phyloP scores from a whole-genome alignment of 2,329 filamentous ascomycete genomes.

The Nothopassalora personata region DNA sequence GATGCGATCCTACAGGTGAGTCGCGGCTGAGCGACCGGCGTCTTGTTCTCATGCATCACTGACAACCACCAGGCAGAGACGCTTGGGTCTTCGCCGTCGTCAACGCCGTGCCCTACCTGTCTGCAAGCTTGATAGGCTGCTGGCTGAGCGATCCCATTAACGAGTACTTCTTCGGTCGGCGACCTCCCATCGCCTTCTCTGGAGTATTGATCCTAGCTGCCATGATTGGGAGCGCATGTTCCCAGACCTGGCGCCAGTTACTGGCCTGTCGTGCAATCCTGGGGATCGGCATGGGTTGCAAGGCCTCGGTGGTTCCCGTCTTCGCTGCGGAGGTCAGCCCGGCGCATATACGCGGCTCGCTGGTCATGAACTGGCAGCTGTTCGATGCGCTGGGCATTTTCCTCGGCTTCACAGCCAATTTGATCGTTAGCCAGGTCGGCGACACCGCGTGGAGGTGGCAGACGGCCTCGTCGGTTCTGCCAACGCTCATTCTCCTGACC shows the following conservation, averaged over 20 bases:
- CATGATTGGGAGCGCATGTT: constrained; percentile 28
- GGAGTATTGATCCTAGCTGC: constrained; percentile 29
- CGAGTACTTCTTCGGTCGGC: constrained; percentile 29
- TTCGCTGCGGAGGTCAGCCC: constrained; percentile 31
- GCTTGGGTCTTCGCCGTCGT: constrained; percentile 31
- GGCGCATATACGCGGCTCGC: constrained; percentile 16
- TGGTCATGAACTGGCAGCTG: constrained; percentile 33
- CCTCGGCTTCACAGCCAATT: constrained; percentile 27
- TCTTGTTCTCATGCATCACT: not conserved
- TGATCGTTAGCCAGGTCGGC: constrained; percentile 22
- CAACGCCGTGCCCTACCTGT: constrained; percentile 32
- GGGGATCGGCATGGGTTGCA: constrained; percentile 33
- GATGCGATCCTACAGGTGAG: constrained; percentile 12
- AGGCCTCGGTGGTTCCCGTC: constrained; percentile 31
- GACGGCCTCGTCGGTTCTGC: constrained; percentile 25
- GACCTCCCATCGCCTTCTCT: constrained; percentile 29
- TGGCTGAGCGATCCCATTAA: constrained; percentile 32
- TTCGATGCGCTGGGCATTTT: constrained; percentile 31
- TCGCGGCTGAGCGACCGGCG: too few species aligned
- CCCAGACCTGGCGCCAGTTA: constrained; percentile 26
- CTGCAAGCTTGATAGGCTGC: constrained; percentile 27
- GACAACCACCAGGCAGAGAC: constrained; percentile 3
- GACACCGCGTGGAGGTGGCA: constrained; percentile 28
- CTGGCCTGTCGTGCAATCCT: constrained; percentile 30
- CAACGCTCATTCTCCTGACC: constrained; percentile 25